These are phyloP conservation scores for Epicoccum sorghinum DNA, from an alignment of 2,329 filamentous ascomycete genomes.

Conservation along the genomic window DNA sequence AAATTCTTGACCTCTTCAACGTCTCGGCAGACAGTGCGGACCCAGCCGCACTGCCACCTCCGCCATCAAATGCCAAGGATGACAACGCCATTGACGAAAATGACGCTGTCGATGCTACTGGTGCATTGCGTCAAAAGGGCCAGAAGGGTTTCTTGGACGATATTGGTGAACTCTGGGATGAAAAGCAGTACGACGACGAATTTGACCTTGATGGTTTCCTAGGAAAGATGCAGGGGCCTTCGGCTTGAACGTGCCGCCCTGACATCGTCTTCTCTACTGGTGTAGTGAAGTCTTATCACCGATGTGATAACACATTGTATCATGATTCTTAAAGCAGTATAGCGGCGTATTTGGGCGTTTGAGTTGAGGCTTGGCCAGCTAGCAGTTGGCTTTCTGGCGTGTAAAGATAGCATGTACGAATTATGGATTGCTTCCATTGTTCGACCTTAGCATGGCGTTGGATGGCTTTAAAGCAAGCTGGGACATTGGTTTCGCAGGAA, in stretches of 20 bases:
- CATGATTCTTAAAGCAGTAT: not conserved
- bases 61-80: slow-evolving; percentile 66
- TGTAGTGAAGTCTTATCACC: not conserved
- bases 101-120: slow-evolving; percentile 79
- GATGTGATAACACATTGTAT: not conserved
- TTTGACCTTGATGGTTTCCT: slow-evolving; percentile 96
- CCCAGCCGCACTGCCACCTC: slow-evolving; percentile 62
- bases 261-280: not conserved
- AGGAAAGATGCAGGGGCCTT: slow-evolving; percentile 78
- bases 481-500: not conserved
- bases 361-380: not conserved
- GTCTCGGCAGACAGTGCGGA: slow-evolving; percentile 59
- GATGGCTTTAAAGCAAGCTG: slow-evolving; percentile 6
- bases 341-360: slow-evolving; percentile 2
- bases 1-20: slow-evolving; percentile 96
- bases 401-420: slow-evolving; percentile 15
- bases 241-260: not conserved
- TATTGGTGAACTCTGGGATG: slow-evolving; percentile 94
- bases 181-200: slow-evolving; percentile 96
- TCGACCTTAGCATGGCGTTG: slow-evolving; percentile 21
- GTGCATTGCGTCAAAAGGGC: slow-evolving; percentile 89
- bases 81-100: slow-evolving; percentile 81
- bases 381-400: slow-evolving; percentile 3
- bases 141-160: slow-evolving; percentile 98
- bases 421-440: slow-evolving; percentile 14